Evolutionary conservation across 768 basidiomycete species (phyloP), one percentile per base, ranked within the genome.

Genomic region (Lyophyllum atratum): DNA sequence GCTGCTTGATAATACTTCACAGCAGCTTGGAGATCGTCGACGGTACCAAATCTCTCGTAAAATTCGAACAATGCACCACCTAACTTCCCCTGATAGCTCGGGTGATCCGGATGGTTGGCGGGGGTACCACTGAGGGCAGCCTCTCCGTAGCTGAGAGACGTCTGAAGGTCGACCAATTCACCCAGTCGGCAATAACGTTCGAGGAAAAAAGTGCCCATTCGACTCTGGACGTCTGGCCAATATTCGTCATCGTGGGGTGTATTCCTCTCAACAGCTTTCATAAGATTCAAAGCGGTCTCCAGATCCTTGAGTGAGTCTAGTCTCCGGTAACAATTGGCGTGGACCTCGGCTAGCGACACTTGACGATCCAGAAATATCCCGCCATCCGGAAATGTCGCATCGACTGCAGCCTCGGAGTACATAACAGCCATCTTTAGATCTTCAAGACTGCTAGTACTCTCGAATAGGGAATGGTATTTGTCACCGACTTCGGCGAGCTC

Each of bases 1-100:
- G 58, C 46, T 5, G 53, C 37, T 34, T 54, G 34, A 7, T 55
- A 26, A 21, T 42, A 46, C 33, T 54, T 50, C 29, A 59, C 7
- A 40, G 48, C 43, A 12, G 34, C 34, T 15, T 37, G 34, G 12
- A 37, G 34, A 14, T 37, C 34, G 11, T 37, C 34, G 34, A 37
- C 14, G 17, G 6, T 15, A 9, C 34, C 34, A 15, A 37, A 37
- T 37, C 34, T 37, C 34, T 12, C 34, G 34, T 37, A 37, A 15
- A 37, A 37, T 37, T 37, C 34, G 34, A 37, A 37, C 4, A 37
- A 37, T 15, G 34, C 34, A 4, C 34, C 34, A 3, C 11, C 34
- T 37, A 37, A 14, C 12, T 37, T 37, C 4, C 34, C 12, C 34
- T 37, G 34, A 15, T 37, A 37, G 34, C 34, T 37, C 34, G 34